Conservation (phyloP, 805 yeast genomes). For the Dipodascopsis tothii region DNA sequence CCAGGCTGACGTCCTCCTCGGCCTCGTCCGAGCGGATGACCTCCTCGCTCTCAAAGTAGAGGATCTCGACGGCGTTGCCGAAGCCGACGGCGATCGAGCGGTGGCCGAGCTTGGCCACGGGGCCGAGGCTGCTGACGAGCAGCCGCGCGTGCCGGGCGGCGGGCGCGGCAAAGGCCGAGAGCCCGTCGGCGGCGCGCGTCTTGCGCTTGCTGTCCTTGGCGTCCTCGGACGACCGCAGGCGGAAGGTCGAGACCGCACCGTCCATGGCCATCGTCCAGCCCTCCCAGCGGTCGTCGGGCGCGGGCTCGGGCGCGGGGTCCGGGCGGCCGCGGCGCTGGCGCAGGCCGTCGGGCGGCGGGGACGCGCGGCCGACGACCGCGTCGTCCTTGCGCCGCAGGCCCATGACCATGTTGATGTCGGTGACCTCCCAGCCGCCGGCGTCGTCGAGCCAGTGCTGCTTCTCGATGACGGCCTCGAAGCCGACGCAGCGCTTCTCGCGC, state of each 20-base stretch:
- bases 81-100: slow-evolving; percentile 68
- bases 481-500: slow-evolving; percentile 81
- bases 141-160: not conserved
- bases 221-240: slow-evolving; percentile 38
- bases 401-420: slow-evolving; percentile 68
- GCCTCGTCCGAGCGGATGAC: slow-evolving; percentile 50
- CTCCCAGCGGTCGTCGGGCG: slow-evolving; percentile 47
- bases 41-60: slow-evolving; percentile 71
- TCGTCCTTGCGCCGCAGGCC: slow-evolving; percentile 44
- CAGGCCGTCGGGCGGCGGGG: slow-evolving; percentile 1
- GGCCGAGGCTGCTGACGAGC: slow-evolving; percentile 50
- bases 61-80: slow-evolving; percentile 63
- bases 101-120: slow-evolving; percentile 64
- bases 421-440: slow-evolving; percentile 72
- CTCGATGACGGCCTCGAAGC: slow-evolving; percentile 69
- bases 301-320: not conserved
- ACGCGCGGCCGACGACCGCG: slow-evolving; percentile 11
- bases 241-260: slow-evolving; percentile 55
- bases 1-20: slow-evolving; percentile 27
- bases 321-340: not conserved
- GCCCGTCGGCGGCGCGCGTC: not conserved
- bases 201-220: not conserved
- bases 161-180: not conserved
- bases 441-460: slow-evolving; percentile 57
- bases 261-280: slow-evolving; percentile 71